Base-by-base conservation (phyloP, 2,329 filamentous ascomycete genomes). In the Paracamarosporium sp. region DNA sequence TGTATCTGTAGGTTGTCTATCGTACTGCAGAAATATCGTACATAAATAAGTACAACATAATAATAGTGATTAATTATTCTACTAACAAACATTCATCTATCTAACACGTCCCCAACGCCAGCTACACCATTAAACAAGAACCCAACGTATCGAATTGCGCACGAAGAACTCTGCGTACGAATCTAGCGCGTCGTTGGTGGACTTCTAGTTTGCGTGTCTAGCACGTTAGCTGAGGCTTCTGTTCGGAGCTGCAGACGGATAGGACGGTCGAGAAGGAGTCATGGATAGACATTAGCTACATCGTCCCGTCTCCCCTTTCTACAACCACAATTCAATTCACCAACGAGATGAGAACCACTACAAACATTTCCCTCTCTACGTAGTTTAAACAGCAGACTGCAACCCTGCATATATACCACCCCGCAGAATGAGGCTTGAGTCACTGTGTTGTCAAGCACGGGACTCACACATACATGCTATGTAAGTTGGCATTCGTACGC, bases 401-500 rank as follows among this genome's bases (percentile, higher is more conserved):
- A 52, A 56, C 48, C 36, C 53, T 53, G 30, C 45, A 28, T 50
- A 44, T 20, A 50, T 50, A 41, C 17, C 27, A 6, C 24, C 17
- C 36, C 27, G 25, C 9, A 55, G 38, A 61, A 53, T 66, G 65
- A 69, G 65, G 67, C 68, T 71, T 61, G 62, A 53, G 27, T 1
- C 15, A 53, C 33, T 71, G 63, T 61, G 67, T 50, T 69, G 68
- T 58, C 64, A 63, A 41, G 43, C 31, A n/a, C n/a, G 15, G 40
- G 27, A 45, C 41, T 55, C 54, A 59, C 59, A 62, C 56, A 53
- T 67, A 63, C 61, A 70, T 67, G 44, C 31, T 22, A 54, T 56
- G 53, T 71, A 66, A 63, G 67, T 44, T 70, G 67, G 58, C 68
- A 66, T 45, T 62, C 52, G 51, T 50, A 55, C 53, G 33, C 53